Evolutionary conservation across 2,329 filamentous ascomycete genomes (phyloP).

Genomic region (Pezicula rhizophila): DNA sequence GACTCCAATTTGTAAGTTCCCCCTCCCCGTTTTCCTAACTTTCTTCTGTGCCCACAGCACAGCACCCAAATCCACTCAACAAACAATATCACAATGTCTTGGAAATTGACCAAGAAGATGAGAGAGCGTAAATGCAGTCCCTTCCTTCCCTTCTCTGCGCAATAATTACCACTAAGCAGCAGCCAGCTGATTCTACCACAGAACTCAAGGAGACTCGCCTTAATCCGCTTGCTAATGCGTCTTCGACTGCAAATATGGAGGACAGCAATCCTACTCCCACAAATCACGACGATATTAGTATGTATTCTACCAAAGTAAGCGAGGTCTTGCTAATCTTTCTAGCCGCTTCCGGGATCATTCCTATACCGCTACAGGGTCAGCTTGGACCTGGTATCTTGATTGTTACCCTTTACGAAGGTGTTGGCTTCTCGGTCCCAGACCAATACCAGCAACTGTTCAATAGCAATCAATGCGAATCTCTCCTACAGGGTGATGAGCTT

Average conservation of each 20-base stretch:
- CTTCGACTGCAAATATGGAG: conserved; percentile 70
- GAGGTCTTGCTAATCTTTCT: conserved; percentile 19
- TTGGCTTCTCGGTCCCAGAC: conserved; percentile 84
- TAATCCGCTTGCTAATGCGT: conserved; percentile 55
- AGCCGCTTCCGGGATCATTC: conserved; percentile 81
- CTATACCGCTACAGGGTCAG: conserved; percentile 61
- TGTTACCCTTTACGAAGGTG: conserved; percentile 91
- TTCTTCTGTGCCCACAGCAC: too few relatives aligned
- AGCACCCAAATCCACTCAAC: too few relatives aligned
- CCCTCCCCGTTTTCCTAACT: too few relatives aligned
- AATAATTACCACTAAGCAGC: too few relatives aligned
- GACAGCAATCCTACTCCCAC: conserved; percentile 46
- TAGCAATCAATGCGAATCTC: conserved; percentile 64
- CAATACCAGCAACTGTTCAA: conserved; percentile 76
- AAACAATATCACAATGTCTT: too few relatives aligned
- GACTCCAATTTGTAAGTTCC: too few relatives aligned
- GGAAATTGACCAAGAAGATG: too few relatives aligned
- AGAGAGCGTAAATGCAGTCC: too few relatives aligned
- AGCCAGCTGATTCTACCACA: conserved; percentile 29
- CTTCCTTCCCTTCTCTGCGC: too few relatives aligned
- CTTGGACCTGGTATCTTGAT: conserved; percentile 94
- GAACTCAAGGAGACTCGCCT: conserved; percentile 98
- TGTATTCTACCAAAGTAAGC: conserved; percentile 22
- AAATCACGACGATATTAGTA: conserved; percentile 73
- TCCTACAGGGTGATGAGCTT: conserved; percentile 53